Evolutionary conservation across 306 rosid genomes (phyloP), one percentile per base, ranked within the genome.

Genomic region (Acacia acuminata): DNA sequence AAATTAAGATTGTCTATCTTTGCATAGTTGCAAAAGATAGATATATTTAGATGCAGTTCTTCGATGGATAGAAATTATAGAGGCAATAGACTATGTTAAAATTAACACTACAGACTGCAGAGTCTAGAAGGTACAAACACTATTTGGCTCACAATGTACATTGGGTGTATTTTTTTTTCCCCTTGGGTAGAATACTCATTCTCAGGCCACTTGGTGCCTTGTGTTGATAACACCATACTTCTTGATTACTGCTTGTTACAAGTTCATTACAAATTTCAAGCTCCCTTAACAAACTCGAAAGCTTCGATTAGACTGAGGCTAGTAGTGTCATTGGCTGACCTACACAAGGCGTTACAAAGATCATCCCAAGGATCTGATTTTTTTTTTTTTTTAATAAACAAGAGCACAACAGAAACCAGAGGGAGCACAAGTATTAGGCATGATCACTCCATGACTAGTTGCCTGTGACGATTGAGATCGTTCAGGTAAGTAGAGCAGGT

Each of bases 391-490:
- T 0, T 70, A 73, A 81, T 36, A 55, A 38, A 76, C 79, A 79
- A 50, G 44, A 20, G 44, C 64, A 73, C 77, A 81, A 45, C 68
- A 79, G 40, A 51, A 71, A 79, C 47, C 32, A 20, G 20, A 69
- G 61, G 30, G 25, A 40, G 25, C 24, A 67, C 15, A 40, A 32
- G 40, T 38, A 32, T 70, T 24, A 17, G 58, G 12, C 75, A 53
- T 71, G 53, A 75, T 90, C 83, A 94, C 87, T 94, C 99, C 97
- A 94, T 81, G 60, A 91, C 78, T 27, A 96, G 88, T 75, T 94
- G 90, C 90, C 91, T 90, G 16, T 96, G 97, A 60, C 99, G 97
- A 80, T 81, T 85, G 16, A 96, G 92, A 79, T 94, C 99, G 69
- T 71, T 91, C 86, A 94, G 85, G 87, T 96, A 96, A 81, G 71